A percentile compares a stretch with the other conserved stretches of the same genome.
Evolutionary conservation across 179 eudicot species (phyloP).

Genomic region (Silene noctiflora): DNA sequence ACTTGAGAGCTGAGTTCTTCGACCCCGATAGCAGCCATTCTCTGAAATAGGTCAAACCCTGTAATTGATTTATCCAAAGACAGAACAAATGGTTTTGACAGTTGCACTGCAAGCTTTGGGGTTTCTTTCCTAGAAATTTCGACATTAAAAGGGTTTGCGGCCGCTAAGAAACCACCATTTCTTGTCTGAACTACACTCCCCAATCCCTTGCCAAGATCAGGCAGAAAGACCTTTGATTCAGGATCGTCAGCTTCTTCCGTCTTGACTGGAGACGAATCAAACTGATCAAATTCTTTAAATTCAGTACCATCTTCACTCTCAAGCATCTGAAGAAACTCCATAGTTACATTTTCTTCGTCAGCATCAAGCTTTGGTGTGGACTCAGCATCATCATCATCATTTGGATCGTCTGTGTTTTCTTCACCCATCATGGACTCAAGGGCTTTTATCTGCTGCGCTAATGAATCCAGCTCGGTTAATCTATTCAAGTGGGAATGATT

Average conservation of each 20-base stretch:
- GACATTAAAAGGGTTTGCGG: constrained; percentile 68
- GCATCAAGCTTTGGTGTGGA: constrained; percentile 60
- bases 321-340: constrained; percentile 85
- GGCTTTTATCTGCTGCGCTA: constrained; percentile 90
- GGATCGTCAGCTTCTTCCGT: constrained; percentile 32
- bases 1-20: constrained; percentile 64
- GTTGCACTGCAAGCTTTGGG: constrained; percentile 89
- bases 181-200: constrained; percentile 84
- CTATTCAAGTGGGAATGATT: constrained; percentile 55
- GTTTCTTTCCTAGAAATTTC: constrained; percentile 54
- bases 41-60: constrained; percentile 73
- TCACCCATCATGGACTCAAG: constrained; percentile 83
- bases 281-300: constrained; percentile 17
- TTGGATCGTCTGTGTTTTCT: constrained; percentile 32
- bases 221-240: constrained; percentile 50
- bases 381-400: constrained; percentile 40
- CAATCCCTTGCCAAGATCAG: constrained; percentile 93
- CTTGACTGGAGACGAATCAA: constrained; percentile 27
- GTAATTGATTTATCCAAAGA: constrained; percentile 35
- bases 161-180: constrained; percentile 79
- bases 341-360: constrained; percentile 84
- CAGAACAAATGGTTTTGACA: constrained; percentile 68
- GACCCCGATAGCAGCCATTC: constrained; percentile 66
- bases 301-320: constrained; percentile 53
- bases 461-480: constrained; percentile 80